Conservation (phyloP, 148 eudicot species). For the Heliamphora exappendiculata region DNA sequence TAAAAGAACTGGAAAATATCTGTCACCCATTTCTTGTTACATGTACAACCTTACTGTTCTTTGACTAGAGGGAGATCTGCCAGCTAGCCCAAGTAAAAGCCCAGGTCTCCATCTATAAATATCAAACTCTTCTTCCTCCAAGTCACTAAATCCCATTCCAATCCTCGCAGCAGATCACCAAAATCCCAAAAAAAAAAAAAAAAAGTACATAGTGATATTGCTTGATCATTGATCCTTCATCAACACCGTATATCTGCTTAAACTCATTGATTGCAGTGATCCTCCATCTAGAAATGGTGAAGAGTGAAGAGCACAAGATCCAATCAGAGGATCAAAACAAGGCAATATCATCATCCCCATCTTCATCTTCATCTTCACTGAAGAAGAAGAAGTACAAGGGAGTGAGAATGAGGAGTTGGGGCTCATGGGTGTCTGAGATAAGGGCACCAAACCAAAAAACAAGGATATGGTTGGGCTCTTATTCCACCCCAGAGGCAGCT, state of each 20-base stretch:
- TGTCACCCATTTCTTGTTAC: background rate
- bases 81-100: background rate
- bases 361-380: conserved; percentile 15
- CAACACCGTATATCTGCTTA: background rate
- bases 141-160: conserved; percentile 1
- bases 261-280: background rate
- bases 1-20: background rate
- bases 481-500: conserved; percentile 84
- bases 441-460: conserved; percentile 84
- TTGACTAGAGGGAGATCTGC: conserved; percentile 13
- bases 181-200: background rate
- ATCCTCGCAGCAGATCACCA: background rate
- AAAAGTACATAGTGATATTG: background rate
- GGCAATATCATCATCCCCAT: conserved; percentile 13
- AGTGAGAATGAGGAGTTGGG: conserved; percentile 88
- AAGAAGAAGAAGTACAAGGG: conserved; percentile 64
- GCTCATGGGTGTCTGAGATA: conserved; percentile 81
- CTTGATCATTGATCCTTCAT: background rate
- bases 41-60: background rate
- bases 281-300: conserved; percentile 36
- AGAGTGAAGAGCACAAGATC: conserved; percentile 44
- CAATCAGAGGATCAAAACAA: conserved; percentile 25
- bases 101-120: conserved; percentile 15
- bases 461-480: conserved; percentile 85
- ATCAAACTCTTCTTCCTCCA: background rate